phyloP scores from a whole-genome alignment of 2,329 filamentous ascomycete genomes.

The Verticillium nonalfalfae region DNA sequence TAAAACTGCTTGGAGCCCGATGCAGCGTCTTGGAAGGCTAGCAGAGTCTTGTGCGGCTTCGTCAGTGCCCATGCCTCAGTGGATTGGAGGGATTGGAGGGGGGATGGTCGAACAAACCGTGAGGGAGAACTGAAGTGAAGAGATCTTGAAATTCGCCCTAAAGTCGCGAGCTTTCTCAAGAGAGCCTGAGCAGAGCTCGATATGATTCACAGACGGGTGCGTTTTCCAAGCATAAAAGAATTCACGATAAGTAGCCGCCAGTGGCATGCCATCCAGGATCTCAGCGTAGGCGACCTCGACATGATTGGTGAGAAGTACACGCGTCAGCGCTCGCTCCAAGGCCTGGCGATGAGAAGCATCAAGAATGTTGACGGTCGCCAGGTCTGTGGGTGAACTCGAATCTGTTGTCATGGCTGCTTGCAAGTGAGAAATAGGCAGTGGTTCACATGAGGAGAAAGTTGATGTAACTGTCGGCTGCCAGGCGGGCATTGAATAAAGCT shows the following conservation, averaged over 20 bases:
- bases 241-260: background rate
- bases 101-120: background rate
- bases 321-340: background rate
- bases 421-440: no score
- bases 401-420: no score
- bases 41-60: background rate
- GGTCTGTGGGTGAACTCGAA: background rate
- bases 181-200: background rate
- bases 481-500: no score
- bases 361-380: background rate
- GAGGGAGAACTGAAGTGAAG: background rate
- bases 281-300: background rate
- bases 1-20: conserved; percentile 5
- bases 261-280: background rate
- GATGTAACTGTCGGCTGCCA: no score
- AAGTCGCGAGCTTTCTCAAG: background rate
- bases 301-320: background rate
- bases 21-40: conserved; percentile 4
- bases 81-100: no score
- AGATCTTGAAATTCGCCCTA: background rate
- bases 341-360: background rate
- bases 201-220: background rate
- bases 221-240: background rate
- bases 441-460: no score
- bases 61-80: no score